Base-by-base conservation (phyloP, 2,329 filamentous ascomycete genomes). In the Botrytis squamosa region DNA sequence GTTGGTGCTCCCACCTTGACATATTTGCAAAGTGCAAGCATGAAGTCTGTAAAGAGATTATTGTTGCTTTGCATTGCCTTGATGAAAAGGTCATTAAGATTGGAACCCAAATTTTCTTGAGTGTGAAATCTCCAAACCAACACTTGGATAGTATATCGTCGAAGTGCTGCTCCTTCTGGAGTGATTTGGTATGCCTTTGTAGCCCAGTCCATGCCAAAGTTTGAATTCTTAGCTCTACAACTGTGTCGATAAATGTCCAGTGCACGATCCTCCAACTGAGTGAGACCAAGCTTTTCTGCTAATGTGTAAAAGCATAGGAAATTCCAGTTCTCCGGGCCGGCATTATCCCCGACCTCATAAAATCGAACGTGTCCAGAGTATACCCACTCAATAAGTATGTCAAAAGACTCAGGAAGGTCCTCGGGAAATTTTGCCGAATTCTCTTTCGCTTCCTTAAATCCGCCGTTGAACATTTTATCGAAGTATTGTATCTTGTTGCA, bases 381-480 rank as follows among this genome's bases (percentile, higher is more conserved):
- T 4, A 70, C 25, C 52, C 67, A 70, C n/a, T 60, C n/a, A 8
- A 70, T 18, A 5, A 68, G 29, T 36, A 68, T 46, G n/a, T 68
- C 42, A 72, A 75, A n/a, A 75, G 65, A 20, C 25, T 70, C 2
- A 20, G 40, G 40, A 33, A 25, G 6, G 40, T 75, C 72, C n/a
- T 75, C 73, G 18, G 73, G 66, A 25, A 75, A 73, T 0, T 1
- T 66, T 25, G 66, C 70, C 6, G 22, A 38, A 38, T 40, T 49
- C 5, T 29, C 40, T 14, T 2, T 25, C 6, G 69, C 52, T 68
- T 75, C 74, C 3, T 42, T 22, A 20, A 74, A 75, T 33, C 42
- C n/a, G 1, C 42, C 42, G 12, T 62, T 66, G 38, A 76, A 76
- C 71, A 75, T 74, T 5, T 55, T 74, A 0, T 66, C 22, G 46